Percentiles rank a stretch among this genome's conserved stretches.
phyloP scores from a whole-genome alignment of 106 monocot genomes.

The Apostasia ramifera region DNA sequence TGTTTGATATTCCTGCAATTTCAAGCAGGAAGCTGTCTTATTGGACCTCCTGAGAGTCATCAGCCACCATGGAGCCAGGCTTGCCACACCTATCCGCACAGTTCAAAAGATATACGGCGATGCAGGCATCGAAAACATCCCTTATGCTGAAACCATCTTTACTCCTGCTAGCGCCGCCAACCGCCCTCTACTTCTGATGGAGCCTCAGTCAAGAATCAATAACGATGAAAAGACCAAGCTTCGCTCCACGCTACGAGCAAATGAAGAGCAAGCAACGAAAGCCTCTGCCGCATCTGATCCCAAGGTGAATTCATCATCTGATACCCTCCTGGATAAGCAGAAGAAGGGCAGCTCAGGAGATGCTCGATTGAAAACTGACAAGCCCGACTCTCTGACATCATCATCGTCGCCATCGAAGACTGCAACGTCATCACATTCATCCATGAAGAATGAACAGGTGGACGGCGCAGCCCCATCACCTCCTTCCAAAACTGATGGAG shows the following conservation, averaged over 20 bases:
- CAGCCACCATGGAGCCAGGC: constrained; percentile 83
- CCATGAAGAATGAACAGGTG: not conserved
- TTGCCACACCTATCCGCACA: constrained; percentile 92
- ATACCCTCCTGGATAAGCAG: constrained; percentile 29
- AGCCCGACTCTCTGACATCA: constrained; percentile 8
- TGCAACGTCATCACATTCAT: constrained; percentile 5
- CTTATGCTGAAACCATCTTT: constrained; percentile 60
- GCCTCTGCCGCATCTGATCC: constrained; percentile 20
- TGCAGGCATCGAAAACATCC: constrained; percentile 60
- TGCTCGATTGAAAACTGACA: constrained; percentile 8
- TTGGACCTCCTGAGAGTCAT: constrained; percentile 89
- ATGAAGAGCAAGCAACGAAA: constrained; percentile 44
- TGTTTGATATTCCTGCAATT: not conserved
- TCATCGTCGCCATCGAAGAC: constrained; percentile 12
- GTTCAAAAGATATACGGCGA: constrained; percentile 81
- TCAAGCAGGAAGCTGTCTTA: constrained; percentile 65
- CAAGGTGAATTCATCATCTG: constrained; percentile 17
- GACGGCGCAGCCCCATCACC: constrained; percentile 2
- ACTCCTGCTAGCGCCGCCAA: constrained; percentile 21
- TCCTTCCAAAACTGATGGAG: constrained; percentile 20
- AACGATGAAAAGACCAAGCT: constrained; percentile 46
- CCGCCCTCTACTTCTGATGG: constrained; percentile 68
- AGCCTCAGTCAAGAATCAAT: constrained; percentile 40
- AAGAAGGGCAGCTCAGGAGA: constrained; percentile 28
- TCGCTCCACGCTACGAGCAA: constrained; percentile 19